Conservation (phyloP, 1,139 yeast species). For the Yamadazyma siamensis region DNA sequence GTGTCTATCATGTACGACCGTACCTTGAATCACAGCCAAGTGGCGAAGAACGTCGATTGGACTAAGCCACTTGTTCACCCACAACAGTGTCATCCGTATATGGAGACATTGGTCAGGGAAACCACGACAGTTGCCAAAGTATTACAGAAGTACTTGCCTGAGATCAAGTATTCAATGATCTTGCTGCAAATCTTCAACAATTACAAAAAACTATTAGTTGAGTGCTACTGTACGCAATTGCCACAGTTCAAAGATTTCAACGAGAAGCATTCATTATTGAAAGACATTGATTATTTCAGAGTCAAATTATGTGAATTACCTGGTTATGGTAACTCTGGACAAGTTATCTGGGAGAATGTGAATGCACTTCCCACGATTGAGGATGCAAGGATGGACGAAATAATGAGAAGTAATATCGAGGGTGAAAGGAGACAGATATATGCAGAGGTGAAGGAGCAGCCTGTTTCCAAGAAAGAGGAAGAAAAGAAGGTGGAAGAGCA, state of each 20-base stretch:
- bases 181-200: conserved; percentile 58
- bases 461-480: background rate
- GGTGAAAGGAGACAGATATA: conserved; percentile 8
- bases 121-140: conserved; percentile 62
- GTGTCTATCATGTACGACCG: conserved; percentile 71
- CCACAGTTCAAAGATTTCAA: conserved; percentile 50
- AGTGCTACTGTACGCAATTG: conserved; percentile 51
- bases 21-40: conserved; percentile 45
- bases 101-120: conserved; percentile 67
- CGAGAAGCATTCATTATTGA: conserved; percentile 51
- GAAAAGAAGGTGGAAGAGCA: background rate
- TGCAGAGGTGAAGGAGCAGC: background rate
- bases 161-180: conserved; percentile 44
- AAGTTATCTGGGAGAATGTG: conserved; percentile 62
- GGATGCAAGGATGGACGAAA: conserved; percentile 45
- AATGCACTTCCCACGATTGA: conserved; percentile 53
- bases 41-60: conserved; percentile 51
- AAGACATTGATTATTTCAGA: conserved; percentile 64
- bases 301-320: conserved; percentile 56
- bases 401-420: conserved; percentile 41
- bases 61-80: conserved; percentile 38
- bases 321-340: conserved; percentile 67
- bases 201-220: conserved; percentile 55
- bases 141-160: conserved; percentile 56
- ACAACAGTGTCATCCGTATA: conserved; percentile 54